Conservation (phyloP, 306 rosid species). For the Geum urbanum region DNA sequence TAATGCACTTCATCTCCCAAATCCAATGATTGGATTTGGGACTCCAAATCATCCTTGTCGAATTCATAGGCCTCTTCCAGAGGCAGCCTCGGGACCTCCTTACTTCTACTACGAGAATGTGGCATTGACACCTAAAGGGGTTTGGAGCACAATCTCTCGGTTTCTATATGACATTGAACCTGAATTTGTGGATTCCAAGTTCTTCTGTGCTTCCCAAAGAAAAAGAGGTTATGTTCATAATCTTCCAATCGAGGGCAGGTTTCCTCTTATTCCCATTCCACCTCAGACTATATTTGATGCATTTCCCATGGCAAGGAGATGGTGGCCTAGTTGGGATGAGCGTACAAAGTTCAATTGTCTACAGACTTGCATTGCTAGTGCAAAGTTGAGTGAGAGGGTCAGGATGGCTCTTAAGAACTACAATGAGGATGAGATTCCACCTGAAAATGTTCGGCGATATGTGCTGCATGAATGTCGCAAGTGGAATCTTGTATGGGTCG, state of each 20-base stretch:
- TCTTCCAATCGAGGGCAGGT: conserved; percentile 71
- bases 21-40: conserved; percentile 91
- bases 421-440: conserved; percentile 47
- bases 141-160: conserved; percentile 83
- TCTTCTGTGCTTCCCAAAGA: conserved; percentile 85
- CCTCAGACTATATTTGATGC: conserved; percentile 69
- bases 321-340: conserved; percentile 98
- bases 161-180: conserved; percentile 78
- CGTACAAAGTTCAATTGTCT: conserved; percentile 74
- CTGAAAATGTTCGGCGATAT: conserved; percentile 45
- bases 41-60: conserved; percentile 49
- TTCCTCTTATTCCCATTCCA: conserved; percentile 80
- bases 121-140: conserved; percentile 92
- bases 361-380: conserved; percentile 71
- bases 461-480: conserved; percentile 75
- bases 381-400: conserved; percentile 66
- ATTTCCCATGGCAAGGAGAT: conserved; percentile 68
- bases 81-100: conserved; percentile 76
- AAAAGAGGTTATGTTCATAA: conserved; percentile 92
- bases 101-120: conserved; percentile 95
- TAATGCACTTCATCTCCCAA: conserved; percentile 63
- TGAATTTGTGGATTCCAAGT: conserved; percentile 87
- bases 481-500: conserved; percentile 99
- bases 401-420: conserved; percentile 60
- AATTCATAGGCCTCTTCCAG: conserved; percentile 53